phyloP scores from a whole-genome alignment of 305 asterid species.

The Salvia sclarea region DNA sequence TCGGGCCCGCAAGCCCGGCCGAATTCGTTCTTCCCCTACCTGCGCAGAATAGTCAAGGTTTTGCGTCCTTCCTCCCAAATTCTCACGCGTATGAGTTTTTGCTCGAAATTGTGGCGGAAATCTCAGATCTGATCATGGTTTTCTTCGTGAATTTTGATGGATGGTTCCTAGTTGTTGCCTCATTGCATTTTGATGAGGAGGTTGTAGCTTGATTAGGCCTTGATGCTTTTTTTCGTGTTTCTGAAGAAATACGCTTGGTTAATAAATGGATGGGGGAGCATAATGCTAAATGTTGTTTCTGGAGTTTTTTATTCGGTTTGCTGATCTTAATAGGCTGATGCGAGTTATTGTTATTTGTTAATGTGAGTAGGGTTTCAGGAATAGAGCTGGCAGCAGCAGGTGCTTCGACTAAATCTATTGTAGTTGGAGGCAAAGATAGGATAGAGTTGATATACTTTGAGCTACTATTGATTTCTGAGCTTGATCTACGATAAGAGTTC shows the following conservation, averaged over 20 bases:
- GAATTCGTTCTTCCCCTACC: constrained; percentile 72
- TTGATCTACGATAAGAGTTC: neutral
- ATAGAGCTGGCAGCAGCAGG: constrained; percentile 25
- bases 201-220: constrained; percentile 16
- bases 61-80: constrained; percentile 16
- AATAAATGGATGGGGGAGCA: constrained; percentile 12
- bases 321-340: neutral
- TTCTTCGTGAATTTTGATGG: constrained; percentile 14
- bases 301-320: constrained; percentile 25
- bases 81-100: neutral
- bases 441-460: constrained; percentile 5
- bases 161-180: constrained; percentile 16
- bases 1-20: constrained; percentile 67
- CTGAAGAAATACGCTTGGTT: neutral
- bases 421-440: neutral
- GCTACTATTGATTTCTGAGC: neutral
- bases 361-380: neutral
- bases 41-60: constrained; percentile 93
- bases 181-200: constrained; percentile 22
- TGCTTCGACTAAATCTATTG: neutral
- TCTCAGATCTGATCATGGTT: constrained; percentile 52
- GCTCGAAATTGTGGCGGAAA: neutral
- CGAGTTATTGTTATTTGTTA: constrained; percentile 13
- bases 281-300: constrained; percentile 3
- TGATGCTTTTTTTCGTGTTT: neutral